Percentiles rank a stretch among this genome's conserved stretches.
Conservation (phyloP, 2,329 filamentous ascomycete genomes). For the Diaporthe vaccinii region DNA sequence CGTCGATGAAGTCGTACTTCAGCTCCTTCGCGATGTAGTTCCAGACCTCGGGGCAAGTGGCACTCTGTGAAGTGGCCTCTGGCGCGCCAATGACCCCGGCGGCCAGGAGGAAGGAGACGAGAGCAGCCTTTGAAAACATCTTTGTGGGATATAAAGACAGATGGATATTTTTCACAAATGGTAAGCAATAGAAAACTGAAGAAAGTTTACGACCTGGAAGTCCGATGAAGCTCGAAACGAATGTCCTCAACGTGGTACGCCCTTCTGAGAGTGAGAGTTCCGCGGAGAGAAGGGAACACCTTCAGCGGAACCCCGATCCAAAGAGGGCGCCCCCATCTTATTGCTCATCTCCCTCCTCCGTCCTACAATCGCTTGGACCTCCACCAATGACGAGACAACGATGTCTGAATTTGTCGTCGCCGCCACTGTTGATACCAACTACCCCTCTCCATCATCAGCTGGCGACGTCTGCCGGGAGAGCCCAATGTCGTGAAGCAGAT, state of each 20-base stretch:
- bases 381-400: not conserved
- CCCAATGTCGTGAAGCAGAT: not conserved
- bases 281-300: not conserved
- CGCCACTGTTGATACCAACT: not conserved
- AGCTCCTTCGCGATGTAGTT: constrained; percentile 33
- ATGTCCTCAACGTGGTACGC: not conserved
- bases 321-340: constrained; percentile 3
- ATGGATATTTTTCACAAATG: not conserved
- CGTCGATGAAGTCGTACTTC: constrained; percentile 35
- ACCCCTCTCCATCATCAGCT: not conserved
- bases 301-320: not conserved
- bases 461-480: not conserved
- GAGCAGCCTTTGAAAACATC: constrained; percentile 10
- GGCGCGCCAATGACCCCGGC: constrained; percentile 9
- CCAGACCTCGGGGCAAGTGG: constrained; percentile 30
- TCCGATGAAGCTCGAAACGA: not conserved
- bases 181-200: not conserved
- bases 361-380: not conserved
- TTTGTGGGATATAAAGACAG: not conserved
- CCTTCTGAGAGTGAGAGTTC: constrained; percentile 12
- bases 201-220: not conserved
- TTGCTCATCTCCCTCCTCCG: not conserved
- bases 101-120: constrained; percentile 19
- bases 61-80: not conserved
- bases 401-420: not conserved